phyloP scores from a whole-genome alignment of 1,284 basidiomycete genomes.

The Apiotrichum montevideense region DNA sequence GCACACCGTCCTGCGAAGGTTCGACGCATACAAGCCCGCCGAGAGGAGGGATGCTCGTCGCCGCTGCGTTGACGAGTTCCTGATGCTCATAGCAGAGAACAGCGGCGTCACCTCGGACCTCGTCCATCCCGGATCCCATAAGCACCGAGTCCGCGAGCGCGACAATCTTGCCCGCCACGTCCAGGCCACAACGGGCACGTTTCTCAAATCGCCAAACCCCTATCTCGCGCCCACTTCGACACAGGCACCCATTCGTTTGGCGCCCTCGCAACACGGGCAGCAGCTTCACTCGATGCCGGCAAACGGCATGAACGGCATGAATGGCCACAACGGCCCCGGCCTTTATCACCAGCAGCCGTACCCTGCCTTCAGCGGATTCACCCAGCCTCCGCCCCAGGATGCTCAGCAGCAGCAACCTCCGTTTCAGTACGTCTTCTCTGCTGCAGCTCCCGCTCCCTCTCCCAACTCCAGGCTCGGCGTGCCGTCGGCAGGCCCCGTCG shows the following conservation, averaged over 20 bases:
- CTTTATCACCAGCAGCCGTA: background rate
- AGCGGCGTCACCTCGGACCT: background rate
- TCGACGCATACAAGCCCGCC: background rate
- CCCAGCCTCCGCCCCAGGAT: background rate
- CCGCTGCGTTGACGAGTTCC: constrained; percentile 1
- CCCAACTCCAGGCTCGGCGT: too few relatives aligned
- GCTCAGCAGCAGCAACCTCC: background rate
- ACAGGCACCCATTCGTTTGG: background rate
- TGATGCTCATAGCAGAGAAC: background rate
- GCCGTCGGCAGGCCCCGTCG: too few relatives aligned
- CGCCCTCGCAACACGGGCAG: background rate
- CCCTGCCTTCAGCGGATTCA: background rate
- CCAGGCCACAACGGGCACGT: background rate
- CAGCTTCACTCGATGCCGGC: background rate
- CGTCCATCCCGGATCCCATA: background rate
- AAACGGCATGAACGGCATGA: too few relatives aligned
- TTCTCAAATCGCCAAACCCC: background rate
- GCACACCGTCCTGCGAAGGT: background rate
- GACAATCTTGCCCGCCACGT: background rate
- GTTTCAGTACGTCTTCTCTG: background rate
- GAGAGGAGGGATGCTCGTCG: background rate
- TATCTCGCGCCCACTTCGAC: background rate
- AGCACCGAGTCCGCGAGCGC: background rate
- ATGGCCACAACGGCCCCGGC: too few relatives aligned
- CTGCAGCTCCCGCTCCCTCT: background rate